These are phyloP conservation scores for Fusarium euwallaceae DNA, from an alignment of 2,329 filamentous ascomycete species.

Conservation along the genomic window DNA sequence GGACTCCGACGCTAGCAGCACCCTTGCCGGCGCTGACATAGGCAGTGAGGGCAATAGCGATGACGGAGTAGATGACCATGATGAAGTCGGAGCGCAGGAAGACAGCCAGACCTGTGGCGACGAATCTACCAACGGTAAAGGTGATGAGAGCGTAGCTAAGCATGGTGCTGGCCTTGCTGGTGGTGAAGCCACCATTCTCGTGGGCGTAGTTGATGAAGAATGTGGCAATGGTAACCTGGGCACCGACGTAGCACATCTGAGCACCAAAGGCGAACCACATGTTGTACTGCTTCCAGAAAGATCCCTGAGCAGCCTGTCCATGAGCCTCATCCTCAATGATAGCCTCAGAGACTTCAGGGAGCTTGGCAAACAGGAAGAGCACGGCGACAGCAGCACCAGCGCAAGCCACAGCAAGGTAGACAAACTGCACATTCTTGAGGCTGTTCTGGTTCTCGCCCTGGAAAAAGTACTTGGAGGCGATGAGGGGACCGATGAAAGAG, in stretches of 20 bases:
- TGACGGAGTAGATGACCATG: conserved; percentile 71
- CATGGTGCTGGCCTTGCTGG: conserved; percentile 69
- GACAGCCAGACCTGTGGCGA: conserved; percentile 73
- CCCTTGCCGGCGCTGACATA: conserved; percentile 59
- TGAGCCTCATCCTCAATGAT: conserved; percentile 56
- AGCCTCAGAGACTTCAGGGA: conserved; percentile 77
- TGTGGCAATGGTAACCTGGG: conserved; percentile 74
- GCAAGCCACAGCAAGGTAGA: conserved; percentile 78
- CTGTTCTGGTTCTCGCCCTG: conserved; percentile 67
- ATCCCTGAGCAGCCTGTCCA: conserved; percentile 67
- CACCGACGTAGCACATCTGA: conserved; percentile 84
- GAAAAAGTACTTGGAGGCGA: conserved; percentile 82
- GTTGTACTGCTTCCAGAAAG: conserved; percentile 78
- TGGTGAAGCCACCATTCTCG: conserved; percentile 68
- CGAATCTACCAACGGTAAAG: conserved; percentile 80
- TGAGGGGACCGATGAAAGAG: conserved; percentile 77
- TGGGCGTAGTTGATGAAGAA: conserved; percentile 82
- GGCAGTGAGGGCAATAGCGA: conserved; percentile 71
- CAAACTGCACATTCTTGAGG: conserved; percentile 79
- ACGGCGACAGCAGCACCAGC: conserved; percentile 75
- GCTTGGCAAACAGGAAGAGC: conserved; percentile 75
- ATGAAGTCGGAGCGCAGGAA: conserved; percentile 76
- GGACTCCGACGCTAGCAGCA: conserved; percentile 68
- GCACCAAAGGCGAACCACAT: conserved; percentile 82
- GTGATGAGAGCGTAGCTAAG: conserved; percentile 82